phyloP scores from a whole-genome alignment of 495 filamentous ascomycete genomes.

The Penicillium lividum region DNA sequence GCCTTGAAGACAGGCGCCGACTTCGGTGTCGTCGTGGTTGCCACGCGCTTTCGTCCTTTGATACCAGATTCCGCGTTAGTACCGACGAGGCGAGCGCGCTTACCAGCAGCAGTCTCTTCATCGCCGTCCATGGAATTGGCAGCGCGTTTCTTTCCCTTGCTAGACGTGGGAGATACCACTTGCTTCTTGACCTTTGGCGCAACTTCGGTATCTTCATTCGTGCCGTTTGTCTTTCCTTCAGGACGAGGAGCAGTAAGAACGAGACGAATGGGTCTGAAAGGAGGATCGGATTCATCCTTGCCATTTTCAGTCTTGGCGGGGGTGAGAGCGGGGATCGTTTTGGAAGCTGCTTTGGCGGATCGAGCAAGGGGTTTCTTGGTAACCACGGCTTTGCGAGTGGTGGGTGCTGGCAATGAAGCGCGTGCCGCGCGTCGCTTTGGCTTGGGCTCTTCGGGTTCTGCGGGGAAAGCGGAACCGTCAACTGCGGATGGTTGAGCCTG shows the following conservation, averaged over 20 bases:
- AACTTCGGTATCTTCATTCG: background rate
- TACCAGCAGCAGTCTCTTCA: background rate
- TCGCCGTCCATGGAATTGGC: conserved; percentile 1
- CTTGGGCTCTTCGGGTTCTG: background rate
- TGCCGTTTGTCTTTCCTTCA: conserved; percentile 1
- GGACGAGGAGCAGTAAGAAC: background rate
- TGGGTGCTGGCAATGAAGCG: conserved; percentile 3
- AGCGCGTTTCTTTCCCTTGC: conserved; percentile 13
- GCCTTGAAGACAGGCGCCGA: background rate
- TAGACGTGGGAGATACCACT: background rate
- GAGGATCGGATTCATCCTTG: background rate
- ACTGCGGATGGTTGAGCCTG: background rate
- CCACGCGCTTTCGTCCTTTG: background rate
- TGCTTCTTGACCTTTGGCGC: background rate
- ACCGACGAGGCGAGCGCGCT: background rate
- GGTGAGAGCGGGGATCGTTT: background rate
- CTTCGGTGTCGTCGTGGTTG: background rate
- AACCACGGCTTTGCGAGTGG: background rate
- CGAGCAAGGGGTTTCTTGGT: background rate
- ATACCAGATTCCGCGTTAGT: background rate
- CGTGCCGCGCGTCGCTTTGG: conserved; percentile 9
- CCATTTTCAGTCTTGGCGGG: background rate
- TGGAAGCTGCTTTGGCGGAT: background rate
- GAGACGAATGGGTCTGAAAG: background rate
- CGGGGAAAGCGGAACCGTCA: background rate